A percentile compares a stretch with the other conserved stretches of the same genome.
Evolutionary conservation across 305 asterid species (phyloP).

Genomic region (Fraxinus ornus): DNA sequence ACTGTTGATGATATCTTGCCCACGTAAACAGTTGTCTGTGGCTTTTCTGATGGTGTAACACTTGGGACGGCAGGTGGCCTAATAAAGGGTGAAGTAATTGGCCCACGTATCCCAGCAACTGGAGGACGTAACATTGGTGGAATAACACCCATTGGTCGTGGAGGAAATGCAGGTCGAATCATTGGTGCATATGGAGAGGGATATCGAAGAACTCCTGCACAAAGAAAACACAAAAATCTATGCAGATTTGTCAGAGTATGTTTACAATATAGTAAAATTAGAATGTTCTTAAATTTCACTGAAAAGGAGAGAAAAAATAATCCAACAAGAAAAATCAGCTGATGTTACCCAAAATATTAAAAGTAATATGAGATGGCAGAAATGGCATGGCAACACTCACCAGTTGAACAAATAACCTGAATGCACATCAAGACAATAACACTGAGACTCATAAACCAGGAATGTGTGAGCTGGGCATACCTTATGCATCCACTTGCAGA

Average conservation of each 20-base stretch:
- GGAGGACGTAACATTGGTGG: slow-evolving; percentile 83
- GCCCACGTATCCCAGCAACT: slow-evolving; percentile 63
- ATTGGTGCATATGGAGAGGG: slow-evolving; percentile 65
- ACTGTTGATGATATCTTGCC: slow-evolving; percentile 91
- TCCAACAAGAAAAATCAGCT: slow-evolving; percentile 51
- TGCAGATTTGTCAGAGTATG: slow-evolving; percentile 67
- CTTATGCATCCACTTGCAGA: slow-evolving; percentile 68
- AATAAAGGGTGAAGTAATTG: slow-evolving; percentile 53
- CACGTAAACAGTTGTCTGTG: slow-evolving; percentile 83
- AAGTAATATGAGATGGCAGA: slow-evolving; percentile 94
- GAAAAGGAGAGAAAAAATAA: slow-evolving; percentile 38
- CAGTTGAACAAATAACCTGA: slow-evolving; percentile 95
- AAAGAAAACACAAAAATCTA: slow-evolving; percentile 54
- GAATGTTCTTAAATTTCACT: background rate
- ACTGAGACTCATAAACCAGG: slow-evolving; percentile 60
- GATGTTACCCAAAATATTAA: slow-evolving; percentile 79
- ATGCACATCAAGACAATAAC: slow-evolving; percentile 67
- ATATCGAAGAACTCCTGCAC: slow-evolving; percentile 85
- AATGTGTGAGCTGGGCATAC: slow-evolving; percentile 65
- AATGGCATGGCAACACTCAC: slow-evolving; percentile 88
- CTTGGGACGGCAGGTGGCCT: slow-evolving; percentile 54
- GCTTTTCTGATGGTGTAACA: slow-evolving; percentile 55
- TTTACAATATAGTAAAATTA: slow-evolving; percentile 14
- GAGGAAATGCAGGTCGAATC: slow-evolving; percentile 68
- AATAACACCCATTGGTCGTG: slow-evolving; percentile 59